A percentile compares a stretch with the other conserved stretches of the same genome.
These are phyloP conservation scores for Copromyces sp. DNA, from an alignment of 495 filamentous ascomycete species.

Conservation along the genomic window DNA sequence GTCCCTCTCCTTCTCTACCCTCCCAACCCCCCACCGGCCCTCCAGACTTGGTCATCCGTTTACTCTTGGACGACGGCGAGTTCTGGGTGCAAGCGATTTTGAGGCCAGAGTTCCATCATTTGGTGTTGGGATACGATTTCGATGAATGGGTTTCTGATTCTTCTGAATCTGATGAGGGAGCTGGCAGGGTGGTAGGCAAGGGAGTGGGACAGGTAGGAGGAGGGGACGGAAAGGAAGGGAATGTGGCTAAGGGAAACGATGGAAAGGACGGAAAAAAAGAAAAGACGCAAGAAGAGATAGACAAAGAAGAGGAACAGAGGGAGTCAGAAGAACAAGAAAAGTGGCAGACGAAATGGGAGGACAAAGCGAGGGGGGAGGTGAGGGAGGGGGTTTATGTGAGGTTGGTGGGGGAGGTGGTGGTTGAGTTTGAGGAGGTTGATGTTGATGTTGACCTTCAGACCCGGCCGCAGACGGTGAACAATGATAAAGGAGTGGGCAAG, in stretches of 20 bases:
- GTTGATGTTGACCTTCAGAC: neutral
- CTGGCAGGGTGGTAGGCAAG: no score
- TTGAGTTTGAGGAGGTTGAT: neutral
- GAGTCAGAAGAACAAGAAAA: neutral
- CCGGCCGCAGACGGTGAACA: neutral
- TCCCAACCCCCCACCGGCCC: neutral
- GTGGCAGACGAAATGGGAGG: neutral
- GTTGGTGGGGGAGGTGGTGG: neutral
- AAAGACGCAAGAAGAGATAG: neutral
- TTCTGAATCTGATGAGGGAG: no score
- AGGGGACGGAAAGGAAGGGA: no score
- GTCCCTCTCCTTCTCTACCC: neutral
- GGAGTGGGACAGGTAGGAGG: no score
- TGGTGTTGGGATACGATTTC: neutral
- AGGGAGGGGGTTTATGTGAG: neutral
- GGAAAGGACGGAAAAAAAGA: neutral
- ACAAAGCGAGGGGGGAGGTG: neutral
- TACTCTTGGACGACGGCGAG: fast-evolving
- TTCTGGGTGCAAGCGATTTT: neutral
- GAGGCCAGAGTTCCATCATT: neutral
- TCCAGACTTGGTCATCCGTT: neutral
- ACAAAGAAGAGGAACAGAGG: neutral
- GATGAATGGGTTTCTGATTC: neutral
- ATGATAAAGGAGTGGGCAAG: neutral
- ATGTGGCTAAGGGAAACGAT: neutral